A percentile compares a stretch with the other conserved stretches of the same genome.
Evolutionary conservation across 192 early-diverging fungal species (phyloP).

Genomic region (Dimargaris cristalligena): DNA sequence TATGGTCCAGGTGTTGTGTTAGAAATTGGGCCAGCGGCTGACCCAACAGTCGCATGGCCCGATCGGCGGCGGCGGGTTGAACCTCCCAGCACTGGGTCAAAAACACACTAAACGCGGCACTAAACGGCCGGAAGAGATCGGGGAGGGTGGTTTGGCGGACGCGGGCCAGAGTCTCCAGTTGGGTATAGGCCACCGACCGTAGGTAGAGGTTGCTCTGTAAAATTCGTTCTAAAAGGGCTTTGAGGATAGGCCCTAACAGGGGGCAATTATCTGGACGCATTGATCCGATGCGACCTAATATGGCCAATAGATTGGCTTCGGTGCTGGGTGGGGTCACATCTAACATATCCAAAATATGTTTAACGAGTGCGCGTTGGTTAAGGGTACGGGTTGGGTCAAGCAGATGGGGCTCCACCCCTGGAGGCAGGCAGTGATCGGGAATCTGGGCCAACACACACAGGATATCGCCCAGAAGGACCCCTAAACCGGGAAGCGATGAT

Average conservation of each 20-base stretch:
- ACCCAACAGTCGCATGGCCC: not conserved
- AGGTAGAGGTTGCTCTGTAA: not conserved
- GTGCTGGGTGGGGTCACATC: not conserved
- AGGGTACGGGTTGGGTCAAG: not conserved
- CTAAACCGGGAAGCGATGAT: not conserved
- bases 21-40: not conserved
- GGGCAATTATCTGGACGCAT: not conserved
- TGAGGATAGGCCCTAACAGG: constrained; percentile 1
- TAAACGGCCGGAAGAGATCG: not conserved
- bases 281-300: not conserved
- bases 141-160: not conserved
- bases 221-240: not conserved
- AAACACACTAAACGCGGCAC: constrained; percentile 7
- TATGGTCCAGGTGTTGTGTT: not conserved
- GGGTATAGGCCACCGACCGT: not conserved
- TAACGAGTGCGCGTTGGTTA: constrained; percentile 3
- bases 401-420: not conserved
- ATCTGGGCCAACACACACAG: not conserved
- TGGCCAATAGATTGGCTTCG: not conserved
- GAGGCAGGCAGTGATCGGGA: too few relatives aligned
- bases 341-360: constrained; percentile 7
- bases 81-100: constrained; percentile 9
- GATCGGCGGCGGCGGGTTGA: not conserved
- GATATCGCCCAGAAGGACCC: not conserved
- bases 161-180: not conserved